These are phyloP conservation scores for Lepiota brunneoincarnata DNA, from an alignment of 768 basidiomycete species.

Conservation along the genomic window DNA sequence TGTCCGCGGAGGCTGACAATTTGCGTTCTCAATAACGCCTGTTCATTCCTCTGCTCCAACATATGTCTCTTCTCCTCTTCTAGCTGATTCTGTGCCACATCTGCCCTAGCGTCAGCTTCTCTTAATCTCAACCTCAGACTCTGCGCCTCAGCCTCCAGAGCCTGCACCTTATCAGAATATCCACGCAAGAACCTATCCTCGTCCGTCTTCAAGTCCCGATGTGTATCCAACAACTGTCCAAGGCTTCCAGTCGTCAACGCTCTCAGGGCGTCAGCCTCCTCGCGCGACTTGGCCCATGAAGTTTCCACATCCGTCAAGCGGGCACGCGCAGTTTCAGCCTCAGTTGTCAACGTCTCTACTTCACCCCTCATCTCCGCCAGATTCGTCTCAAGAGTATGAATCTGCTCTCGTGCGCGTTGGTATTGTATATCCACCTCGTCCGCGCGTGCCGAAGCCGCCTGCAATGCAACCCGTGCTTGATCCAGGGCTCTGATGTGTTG, in stretches of 20 bases:
- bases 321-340: conserved; percentile 66
- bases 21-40: conserved; percentile 66
- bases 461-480: conserved; percentile 76
- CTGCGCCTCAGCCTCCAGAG: conserved; percentile 72
- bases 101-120: conserved; percentile 69
- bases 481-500: conserved; percentile 88
- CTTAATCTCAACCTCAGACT: conserved; percentile 79
- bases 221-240: conserved; percentile 84
- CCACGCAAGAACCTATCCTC: conserved; percentile 75
- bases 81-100: conserved; percentile 65
- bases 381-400: conserved; percentile 70
- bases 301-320: conserved; percentile 82
- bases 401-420: conserved; percentile 65
- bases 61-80: conserved; percentile 63
- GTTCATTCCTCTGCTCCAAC: conserved; percentile 63
- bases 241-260: conserved; percentile 83
- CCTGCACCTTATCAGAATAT: conserved; percentile 79
- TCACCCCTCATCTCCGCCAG: conserved; percentile 79
- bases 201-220: conserved; percentile 80
- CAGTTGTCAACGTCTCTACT: conserved; percentile 69
- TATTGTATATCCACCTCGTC: conserved; percentile 78
- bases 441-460: conserved; percentile 71
- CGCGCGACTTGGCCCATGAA: conserved; percentile 87
- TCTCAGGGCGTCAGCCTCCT: conserved; percentile 89
- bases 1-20: conserved; percentile 72